Evolutionary conservation across 164 flowering plant genomes (phyloP), one percentile per base, ranked within the genome.

Genomic region (Aristolochia californica): DNA sequence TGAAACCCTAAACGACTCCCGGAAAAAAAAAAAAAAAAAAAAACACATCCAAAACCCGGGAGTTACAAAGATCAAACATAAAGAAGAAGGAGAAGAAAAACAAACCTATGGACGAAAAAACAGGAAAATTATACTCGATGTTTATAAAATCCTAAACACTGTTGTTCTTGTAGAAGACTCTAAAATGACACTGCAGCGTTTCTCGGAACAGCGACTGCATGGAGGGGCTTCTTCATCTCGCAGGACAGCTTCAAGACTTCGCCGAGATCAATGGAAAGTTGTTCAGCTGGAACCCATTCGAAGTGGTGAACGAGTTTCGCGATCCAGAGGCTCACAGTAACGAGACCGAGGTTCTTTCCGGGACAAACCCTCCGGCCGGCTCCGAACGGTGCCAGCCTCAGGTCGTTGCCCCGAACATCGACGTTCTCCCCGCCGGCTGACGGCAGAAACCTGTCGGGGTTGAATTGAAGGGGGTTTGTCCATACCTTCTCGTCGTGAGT

Each of bases 311-410:
- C 72, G 71, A 81, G 43, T 66, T 73, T 66, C n/a, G 81, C 81
- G 48, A 81, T 68, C 85, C 85, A 81, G 4, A 79, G 73, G 38
- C 43, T 63, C 1, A 74, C 86, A 0, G 78, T 74, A 12, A 56
- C 80, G 7, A 79, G 56, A 20, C 81, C 86, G 2, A 81, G 61
- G 59, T 61, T 67, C 70, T 72, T 78, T 1, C 86, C 86, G 0
- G 85, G 85, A 44, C 86, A 81, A 13, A 77, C 82, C 74, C 86
- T 56, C 3, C 86, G 73, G 0, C 86, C 86, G 0, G 83, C 71
- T 4, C 83, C 86, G 52, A 79, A 81, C 2, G 86, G 86, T 0
- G 86, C 82, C 13, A 81, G 78, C 65, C 86, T 68, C 14, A 76
- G 60, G 53, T 84, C 84, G 25, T 53, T 52, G 0, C 87, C 87